A percentile compares a stretch with the other conserved stretches of the same genome.
Conservation (phyloP, 2,329 filamentous ascomycete genomes). For the Ambrosiella cleistominuta region DNA sequence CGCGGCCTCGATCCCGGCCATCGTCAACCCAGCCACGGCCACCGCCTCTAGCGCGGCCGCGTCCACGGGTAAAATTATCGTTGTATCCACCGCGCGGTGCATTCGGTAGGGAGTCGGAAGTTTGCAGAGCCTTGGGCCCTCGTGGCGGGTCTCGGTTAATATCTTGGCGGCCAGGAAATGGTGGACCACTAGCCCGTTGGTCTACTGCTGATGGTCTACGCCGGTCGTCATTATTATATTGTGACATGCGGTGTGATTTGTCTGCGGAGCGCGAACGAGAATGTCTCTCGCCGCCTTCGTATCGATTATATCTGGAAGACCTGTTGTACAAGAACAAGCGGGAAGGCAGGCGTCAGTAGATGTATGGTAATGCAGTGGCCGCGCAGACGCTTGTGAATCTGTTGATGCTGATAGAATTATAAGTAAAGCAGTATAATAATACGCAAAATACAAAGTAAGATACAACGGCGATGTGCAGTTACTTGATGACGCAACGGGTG, state of each 20-base stretch:
- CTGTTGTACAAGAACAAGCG: slow-evolving; percentile 18
- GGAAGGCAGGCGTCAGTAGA: not conserved
- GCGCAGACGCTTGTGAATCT: too few relatives aligned
- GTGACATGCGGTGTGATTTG: slow-evolving; percentile 36
- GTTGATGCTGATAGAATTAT: too few relatives aligned
- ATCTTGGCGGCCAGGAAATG: slow-evolving; percentile 45
- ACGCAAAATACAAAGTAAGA: too few relatives aligned
- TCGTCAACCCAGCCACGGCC: slow-evolving; percentile 44
- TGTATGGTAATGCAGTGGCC: too few relatives aligned
- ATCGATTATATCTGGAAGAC: slow-evolving; percentile 40
- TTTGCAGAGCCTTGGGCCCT: slow-evolving; percentile 52
- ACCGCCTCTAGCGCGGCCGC: slow-evolving; percentile 35
- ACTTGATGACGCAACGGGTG: too few relatives aligned
- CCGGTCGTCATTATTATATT: slow-evolving; percentile 47
- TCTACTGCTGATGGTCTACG: slow-evolving; percentile 40
- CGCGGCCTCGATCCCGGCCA: slow-evolving; percentile 41
- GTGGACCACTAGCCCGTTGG: slow-evolving; percentile 31
- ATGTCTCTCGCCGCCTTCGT: slow-evolving; percentile 37
- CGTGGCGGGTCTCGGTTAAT: slow-evolving; percentile 49
- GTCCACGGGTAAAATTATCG: slow-evolving; percentile 41
- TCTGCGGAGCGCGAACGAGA: slow-evolving; percentile 53
- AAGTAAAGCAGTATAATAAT: too few relatives aligned
- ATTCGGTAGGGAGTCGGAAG: slow-evolving; percentile 47
- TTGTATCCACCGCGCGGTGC: slow-evolving; percentile 50
- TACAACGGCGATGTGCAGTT: too few relatives aligned